A percentile compares a stretch with the other conserved stretches of the same genome.
phyloP scores from a whole-genome alignment of 1,284 basidiomycete genomes.

The Gymnopus androsaceus region DNA sequence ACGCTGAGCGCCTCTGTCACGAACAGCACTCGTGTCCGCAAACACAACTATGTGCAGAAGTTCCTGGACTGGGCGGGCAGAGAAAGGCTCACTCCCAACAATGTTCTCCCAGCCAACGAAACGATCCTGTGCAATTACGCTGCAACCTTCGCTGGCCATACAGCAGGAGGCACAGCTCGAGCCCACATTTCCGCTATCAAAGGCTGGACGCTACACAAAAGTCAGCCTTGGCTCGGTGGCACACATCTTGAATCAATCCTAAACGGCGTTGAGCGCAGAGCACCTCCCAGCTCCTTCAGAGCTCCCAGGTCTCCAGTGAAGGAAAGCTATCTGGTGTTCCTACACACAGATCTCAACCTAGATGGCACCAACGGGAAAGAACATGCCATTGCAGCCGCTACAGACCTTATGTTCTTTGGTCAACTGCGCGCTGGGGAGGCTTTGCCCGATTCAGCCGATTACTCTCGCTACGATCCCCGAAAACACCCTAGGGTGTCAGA shows the following conservation, averaged over 20 bases:
- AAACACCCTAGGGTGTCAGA: neutral
- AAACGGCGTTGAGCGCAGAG: neutral
- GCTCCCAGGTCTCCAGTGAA: neutral
- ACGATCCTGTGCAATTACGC: neutral
- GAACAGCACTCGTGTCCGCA: neutral
- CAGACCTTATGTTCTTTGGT: neutral
- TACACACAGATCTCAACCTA: neutral
- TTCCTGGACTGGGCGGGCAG: neutral
- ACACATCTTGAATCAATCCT: neutral
- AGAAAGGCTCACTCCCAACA: neutral
- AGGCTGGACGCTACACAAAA: neutral
- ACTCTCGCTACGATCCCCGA: neutral
- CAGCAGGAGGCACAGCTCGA: neutral
- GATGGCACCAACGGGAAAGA: neutral
- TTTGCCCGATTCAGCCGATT: neutral
- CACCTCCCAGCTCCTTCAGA: neutral
- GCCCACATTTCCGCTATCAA: neutral
- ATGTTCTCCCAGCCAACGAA: neutral
- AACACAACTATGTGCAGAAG: neutral
- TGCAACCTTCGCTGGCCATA: neutral
- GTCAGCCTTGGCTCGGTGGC: neutral
- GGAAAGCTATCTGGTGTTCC: neutral
- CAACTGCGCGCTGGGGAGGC: neutral
- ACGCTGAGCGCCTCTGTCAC: too few species aligned
- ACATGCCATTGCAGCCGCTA: neutral